Evolutionary conservation across 2,329 filamentous ascomycete species (phyloP).

Genomic region (Botrytis paeoniae): DNA sequence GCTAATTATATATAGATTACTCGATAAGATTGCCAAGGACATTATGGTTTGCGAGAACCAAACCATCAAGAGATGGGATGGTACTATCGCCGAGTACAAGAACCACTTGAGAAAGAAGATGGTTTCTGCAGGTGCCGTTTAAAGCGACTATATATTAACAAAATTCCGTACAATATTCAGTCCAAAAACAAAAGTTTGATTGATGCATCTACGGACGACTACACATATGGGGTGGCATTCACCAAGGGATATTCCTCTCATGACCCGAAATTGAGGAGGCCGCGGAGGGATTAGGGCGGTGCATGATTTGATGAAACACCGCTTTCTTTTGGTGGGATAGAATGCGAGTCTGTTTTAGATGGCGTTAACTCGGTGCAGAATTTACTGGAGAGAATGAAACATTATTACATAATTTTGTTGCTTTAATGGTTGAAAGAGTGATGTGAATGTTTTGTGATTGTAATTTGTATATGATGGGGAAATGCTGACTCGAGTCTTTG

Average conservation of each 20-base stretch:
- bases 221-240: conserved; percentile 5
- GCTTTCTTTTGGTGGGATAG: conserved; percentile 27
- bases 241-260: background rate
- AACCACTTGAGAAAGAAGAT: conserved; percentile 99
- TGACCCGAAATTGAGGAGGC: conserved; percentile 12
- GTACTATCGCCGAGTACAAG: conserved; percentile 93
- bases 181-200: conserved; percentile 19
- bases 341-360: conserved; percentile 32
- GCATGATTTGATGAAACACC: conserved; percentile 13
- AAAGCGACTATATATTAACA: conserved; percentile 40
- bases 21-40: conserved; percentile 99
- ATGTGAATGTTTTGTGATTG: background rate
- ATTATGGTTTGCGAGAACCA: conserved; percentile 99
- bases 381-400: background rate
- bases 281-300: conserved; percentile 21
- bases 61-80: conserved; percentile 86
- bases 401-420: background rate
- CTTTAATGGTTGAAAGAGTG: background rate
- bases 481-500: background rate
- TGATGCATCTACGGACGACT: conserved; percentile 13
- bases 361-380: conserved; percentile 23
- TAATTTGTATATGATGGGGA: background rate
- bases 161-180: background rate
- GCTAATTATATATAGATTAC: conserved; percentile 60
- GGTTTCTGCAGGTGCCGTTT: conserved; percentile 82